Percentiles rank a stretch among this genome's conserved stretches.
Evolutionary conservation across 768 basidiomycete species (phyloP).

Genomic region (Pisolithus sp.): DNA sequence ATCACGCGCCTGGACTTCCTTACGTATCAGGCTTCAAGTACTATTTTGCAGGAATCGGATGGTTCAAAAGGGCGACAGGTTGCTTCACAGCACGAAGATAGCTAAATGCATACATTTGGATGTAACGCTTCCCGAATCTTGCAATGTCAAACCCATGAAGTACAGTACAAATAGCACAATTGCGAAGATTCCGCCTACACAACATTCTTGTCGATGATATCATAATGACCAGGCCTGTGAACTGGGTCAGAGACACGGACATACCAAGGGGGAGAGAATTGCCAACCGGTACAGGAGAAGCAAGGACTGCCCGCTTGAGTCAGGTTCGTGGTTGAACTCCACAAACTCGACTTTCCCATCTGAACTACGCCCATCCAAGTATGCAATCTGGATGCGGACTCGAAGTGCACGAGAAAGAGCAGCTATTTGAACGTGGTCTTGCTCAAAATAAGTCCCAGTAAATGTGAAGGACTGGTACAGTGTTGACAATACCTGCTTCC

Average conservation of each 20-base stretch:
- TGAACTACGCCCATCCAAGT: conserved; percentile 61
- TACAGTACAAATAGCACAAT: neutral
- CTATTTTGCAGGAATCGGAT: too few relatives aligned
- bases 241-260: neutral
- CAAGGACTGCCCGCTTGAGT: conserved; percentile 42
- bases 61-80: too few relatives aligned
- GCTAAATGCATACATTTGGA: too few relatives aligned
- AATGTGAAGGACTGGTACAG: neutral
- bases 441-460: neutral
- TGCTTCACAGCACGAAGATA: too few relatives aligned
- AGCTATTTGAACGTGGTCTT: conserved; percentile 78
- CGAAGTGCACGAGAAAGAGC: conserved; percentile 66
- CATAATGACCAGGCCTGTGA: conserved; percentile 83
- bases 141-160: neutral
- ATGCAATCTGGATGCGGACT: conserved; percentile 68
- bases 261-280: neutral
- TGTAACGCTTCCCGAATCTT: too few relatives aligned
- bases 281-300: conserved; percentile 70
- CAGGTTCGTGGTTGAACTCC: conserved; percentile 44
- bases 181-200: neutral
- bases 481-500: conserved; percentile 54
- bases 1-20: too few relatives aligned
- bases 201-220: conserved; percentile 39
- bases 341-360: conserved; percentile 59
- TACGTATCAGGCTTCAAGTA: too few relatives aligned